Percentiles rank a stretch among this genome's conserved stretches.
Conservation (phyloP, 495 filamentous ascomycete genomes). For the Amphirosellinia nigrospora region DNA sequence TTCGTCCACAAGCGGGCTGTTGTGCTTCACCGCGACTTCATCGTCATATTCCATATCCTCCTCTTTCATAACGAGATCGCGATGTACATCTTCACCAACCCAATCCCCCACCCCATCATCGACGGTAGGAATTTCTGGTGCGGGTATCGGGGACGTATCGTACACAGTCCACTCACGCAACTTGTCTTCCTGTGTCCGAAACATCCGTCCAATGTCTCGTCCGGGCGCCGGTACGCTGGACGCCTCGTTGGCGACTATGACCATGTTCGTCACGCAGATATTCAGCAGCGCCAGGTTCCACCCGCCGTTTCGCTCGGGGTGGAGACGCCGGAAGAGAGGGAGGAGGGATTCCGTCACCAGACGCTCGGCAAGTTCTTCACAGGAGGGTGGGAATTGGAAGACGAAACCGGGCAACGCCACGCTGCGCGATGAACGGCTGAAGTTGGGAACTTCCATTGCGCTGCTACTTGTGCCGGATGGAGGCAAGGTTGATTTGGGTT, state of each 20-base stretch:
- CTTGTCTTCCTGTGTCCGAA: conserved; percentile 68
- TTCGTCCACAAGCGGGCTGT: conserved; percentile 36
- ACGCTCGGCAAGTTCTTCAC: conserved; percentile 60
- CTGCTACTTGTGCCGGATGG: conserved; percentile 28
- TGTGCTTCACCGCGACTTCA: neutral
- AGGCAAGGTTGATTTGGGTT: conserved; percentile 55
- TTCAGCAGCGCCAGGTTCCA: conserved; percentile 88
- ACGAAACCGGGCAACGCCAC: conserved; percentile 71
- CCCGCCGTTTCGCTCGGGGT: conserved; percentile 65
- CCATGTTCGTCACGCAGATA: conserved; percentile 86
- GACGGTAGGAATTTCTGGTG: neutral
- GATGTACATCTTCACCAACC: conserved; percentile 18
- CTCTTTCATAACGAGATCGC: conserved; percentile 2
- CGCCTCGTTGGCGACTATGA: conserved; percentile 55
- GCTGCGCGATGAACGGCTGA: conserved; percentile 72
- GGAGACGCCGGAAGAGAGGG: conserved; percentile 74
- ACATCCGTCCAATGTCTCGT: conserved; percentile 71
- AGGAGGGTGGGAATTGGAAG: conserved; percentile 66
- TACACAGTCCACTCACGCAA: conserved; percentile 67
- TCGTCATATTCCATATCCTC: neutral
- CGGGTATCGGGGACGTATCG: conserved; percentile 46
- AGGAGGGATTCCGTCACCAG: conserved; percentile 72
- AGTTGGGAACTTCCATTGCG: conserved; percentile 31
- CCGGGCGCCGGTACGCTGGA: conserved; percentile 26
- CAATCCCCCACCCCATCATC: neutral